phyloP scores from a whole-genome alignment of 2,329 filamentous ascomycete species.

The Exophiala lecanii-corni region DNA sequence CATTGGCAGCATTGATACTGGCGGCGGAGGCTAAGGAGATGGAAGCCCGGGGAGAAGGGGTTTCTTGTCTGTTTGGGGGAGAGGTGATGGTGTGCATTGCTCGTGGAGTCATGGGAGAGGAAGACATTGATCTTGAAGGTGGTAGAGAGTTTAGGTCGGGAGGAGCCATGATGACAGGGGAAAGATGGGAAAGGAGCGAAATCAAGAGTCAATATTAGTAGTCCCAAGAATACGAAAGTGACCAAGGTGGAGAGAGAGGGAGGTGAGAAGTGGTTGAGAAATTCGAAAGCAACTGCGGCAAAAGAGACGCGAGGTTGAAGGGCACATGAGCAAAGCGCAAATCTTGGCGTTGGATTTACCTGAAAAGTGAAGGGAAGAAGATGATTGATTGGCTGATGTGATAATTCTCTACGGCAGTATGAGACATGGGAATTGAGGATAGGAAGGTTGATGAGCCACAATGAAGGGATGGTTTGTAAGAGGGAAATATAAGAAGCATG shows the following conservation, averaged over 20 bases:
- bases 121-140: conserved; percentile 46
- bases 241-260: too few species aligned
- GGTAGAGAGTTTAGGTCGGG: conserved; percentile 67
- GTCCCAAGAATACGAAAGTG: too few species aligned
- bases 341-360: background rate
- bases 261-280: background rate
- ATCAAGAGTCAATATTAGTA: background rate
- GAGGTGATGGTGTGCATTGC: conserved; percentile 26
- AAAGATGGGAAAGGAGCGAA: background rate
- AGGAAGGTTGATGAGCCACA: background rate
- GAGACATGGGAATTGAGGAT: background rate
- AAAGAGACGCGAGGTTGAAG: background rate
- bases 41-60: conserved; percentile 56
- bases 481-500: background rate
- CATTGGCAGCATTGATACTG: conserved; percentile 71
- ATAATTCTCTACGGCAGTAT: background rate
- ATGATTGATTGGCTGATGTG: background rate
- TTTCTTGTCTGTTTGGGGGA: conserved; percentile 28
- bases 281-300: background rate
- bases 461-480: too few species aligned
- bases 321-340: background rate
- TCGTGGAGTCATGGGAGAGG: conserved; percentile 35
- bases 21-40: conserved; percentile 72
- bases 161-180: conserved; percentile 54
- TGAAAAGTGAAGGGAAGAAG: background rate